Percentiles rank a stretch among this genome's conserved stretches.
Evolutionary conservation across 2,329 filamentous ascomycete genomes (phyloP).

Genomic region (Talaromyces albobiverticillius): DNA sequence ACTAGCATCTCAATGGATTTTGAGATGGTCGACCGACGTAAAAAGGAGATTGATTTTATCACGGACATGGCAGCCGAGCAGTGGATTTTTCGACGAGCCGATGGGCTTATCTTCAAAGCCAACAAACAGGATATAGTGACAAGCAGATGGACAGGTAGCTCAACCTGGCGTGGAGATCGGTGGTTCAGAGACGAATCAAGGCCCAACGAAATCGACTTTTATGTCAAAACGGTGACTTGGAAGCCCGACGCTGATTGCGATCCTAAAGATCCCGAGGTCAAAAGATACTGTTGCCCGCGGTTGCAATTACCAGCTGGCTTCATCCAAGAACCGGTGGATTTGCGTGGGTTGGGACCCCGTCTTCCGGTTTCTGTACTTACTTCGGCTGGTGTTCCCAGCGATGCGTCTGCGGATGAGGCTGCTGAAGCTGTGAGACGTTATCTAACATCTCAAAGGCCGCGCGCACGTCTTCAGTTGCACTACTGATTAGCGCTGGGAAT

Average conservation of each 20-base stretch:
- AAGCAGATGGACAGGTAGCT: slow-evolving; percentile 46
- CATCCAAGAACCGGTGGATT: background rate
- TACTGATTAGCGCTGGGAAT: too few species aligned
- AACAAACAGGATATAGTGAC: slow-evolving; percentile 26
- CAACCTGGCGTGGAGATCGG: slow-evolving; percentile 36
- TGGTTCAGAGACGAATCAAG: slow-evolving; percentile 46
- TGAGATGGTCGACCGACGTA: slow-evolving; percentile 49
- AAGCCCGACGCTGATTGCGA: slow-evolving; percentile 1
- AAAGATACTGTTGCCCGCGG: background rate
- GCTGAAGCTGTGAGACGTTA: background rate
- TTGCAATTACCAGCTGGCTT: slow-evolving; percentile 5
- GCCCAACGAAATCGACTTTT: slow-evolving; percentile 42
- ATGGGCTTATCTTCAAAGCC: slow-evolving; percentile 31
- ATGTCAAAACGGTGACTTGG: slow-evolving; percentile 42
- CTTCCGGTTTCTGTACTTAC: background rate
- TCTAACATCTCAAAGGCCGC: too few species aligned
- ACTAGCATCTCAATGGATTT: slow-evolving; percentile 45
- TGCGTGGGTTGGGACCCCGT: background rate
- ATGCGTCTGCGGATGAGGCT: slow-evolving; percentile 1
- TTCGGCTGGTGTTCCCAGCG: background rate
- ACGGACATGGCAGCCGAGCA: slow-evolving; percentile 32
- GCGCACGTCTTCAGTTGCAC: too few species aligned
- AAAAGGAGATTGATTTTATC: slow-evolving; percentile 46
- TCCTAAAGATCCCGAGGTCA: background rate
- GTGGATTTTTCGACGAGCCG: slow-evolving; percentile 37